Conservation (phyloP, 352 stramenopile species). For the Thalassiosira livingstoniorum region DNA sequence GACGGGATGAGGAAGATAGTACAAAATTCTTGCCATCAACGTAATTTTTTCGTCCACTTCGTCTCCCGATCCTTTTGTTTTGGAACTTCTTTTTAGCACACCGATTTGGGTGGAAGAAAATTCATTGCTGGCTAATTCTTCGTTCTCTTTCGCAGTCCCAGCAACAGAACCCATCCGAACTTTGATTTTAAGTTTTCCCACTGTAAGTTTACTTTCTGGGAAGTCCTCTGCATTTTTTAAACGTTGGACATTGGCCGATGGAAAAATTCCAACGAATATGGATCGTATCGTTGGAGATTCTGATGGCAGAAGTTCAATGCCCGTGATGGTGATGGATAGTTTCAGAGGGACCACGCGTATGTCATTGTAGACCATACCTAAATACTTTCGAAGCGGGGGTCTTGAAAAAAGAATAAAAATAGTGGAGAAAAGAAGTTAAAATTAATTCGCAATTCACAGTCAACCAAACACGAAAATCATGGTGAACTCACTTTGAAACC, state of each 20-base stretch:
- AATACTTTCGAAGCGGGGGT: conserved; percentile 18
- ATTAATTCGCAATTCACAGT: neutral
- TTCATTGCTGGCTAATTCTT: neutral
- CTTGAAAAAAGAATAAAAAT: neutral
- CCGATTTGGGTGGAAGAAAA: neutral
- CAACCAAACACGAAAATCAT: neutral
- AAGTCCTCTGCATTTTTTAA: conserved; percentile 28
- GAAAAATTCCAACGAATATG: conserved; percentile 46
- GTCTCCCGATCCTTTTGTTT: neutral
- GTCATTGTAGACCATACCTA: conserved; percentile 48
- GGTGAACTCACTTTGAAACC: neutral
- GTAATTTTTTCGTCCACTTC: neutral
- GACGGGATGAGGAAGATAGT: conserved; percentile 20
- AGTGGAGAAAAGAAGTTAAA: neutral
- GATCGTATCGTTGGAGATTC: conserved; percentile 19
- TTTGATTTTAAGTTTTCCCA: conserved; percentile 44
- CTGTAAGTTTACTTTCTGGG: conserved; percentile 47
- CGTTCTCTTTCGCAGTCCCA: conserved; percentile 9
- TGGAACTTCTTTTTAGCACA: too few relatives aligned
- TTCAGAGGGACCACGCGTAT: conserved; percentile 25
- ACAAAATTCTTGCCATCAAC: conserved; percentile 1
- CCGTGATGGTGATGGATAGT: conserved; percentile 37
- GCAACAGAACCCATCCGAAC: conserved; percentile 33
- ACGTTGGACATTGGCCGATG: conserved; percentile 41
- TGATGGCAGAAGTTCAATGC: conserved; percentile 41